Evolutionary conservation across 768 basidiomycete species (phyloP), one percentile per base, ranked within the genome.

Genomic region (Suillus variegatus): DNA sequence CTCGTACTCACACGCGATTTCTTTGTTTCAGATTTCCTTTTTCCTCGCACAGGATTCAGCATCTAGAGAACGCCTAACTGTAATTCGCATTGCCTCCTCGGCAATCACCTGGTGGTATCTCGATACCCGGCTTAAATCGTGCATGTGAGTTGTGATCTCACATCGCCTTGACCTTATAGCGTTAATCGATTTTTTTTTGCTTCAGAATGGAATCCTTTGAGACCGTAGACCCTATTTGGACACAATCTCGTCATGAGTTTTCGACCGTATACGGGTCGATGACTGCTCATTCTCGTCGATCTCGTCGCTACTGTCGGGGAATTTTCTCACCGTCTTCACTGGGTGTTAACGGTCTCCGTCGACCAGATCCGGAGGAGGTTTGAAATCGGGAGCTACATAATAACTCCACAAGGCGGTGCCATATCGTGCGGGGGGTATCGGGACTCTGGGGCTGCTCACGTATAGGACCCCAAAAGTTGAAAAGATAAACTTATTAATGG

Each of bases 241-340:
- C 36, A 38, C 9, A 38, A 10, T 38, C 36, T 38, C 36, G 36
- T 38, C 36, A 38, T 36, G 9, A 36, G 36, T 9, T 36, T 36
- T 36, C 36, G 7, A 38, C 10, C 2, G 36, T 36, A 10, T 36
- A 36, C 66, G 1, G 81, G 85, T 32, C 52, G 18, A 13, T 52
- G 84, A 84, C 56, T 75, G 81, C 61, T 75, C 80, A 1, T 86
- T 83, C 66, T 87, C 0, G 71, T 86, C 14, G 85, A 88, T 22
- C 79, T 88, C 4, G 80, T 81, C 6, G 86, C 85, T 5, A 86
- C 86, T 12, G 86, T 86, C 54, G 66, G 78, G 67, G n/a, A 55
- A 9, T 43, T 20, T 25, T 35, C 38, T 63, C 0, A 66, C 35
- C 18, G n/a, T 18, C 1, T 43, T 64, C 16, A 7, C 55, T 5